These are phyloP conservation scores for Trichoderma asperelloides DNA, from an alignment of 495 filamentous ascomycete species.

Conservation along the genomic window DNA sequence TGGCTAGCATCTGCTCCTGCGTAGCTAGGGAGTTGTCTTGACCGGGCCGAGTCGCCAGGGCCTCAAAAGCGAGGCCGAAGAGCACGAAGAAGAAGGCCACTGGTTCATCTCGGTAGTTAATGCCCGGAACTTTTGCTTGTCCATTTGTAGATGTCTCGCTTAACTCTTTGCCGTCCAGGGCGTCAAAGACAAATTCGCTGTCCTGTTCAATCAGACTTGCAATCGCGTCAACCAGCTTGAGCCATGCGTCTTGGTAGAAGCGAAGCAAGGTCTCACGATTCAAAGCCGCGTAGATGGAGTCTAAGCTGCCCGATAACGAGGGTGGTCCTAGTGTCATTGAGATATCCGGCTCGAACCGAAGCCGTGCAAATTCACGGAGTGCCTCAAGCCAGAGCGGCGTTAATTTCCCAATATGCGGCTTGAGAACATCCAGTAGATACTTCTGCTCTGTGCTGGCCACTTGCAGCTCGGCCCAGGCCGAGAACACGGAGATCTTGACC, in stretches of 20 bases:
- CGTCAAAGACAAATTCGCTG: conserved; percentile 94
- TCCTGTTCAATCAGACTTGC: conserved; percentile 96
- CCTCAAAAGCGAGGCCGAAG: conserved; percentile 93
- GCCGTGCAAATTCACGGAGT: conserved; percentile 82
- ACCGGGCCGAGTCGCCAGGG: conserved; percentile 68
- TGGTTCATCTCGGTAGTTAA: conserved; percentile 96
- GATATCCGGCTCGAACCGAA: conserved; percentile 95
- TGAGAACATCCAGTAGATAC: conserved; percentile 80
- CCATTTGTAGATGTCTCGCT: conserved; percentile 42
- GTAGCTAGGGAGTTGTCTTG: conserved; percentile 59
- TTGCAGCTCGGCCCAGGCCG: conserved; percentile 98
- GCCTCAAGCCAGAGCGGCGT: conserved; percentile 92
- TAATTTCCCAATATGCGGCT: conserved; percentile 79
- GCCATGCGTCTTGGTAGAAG: conserved; percentile 97
- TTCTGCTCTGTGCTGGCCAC: conserved; percentile 90
- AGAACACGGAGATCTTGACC: conserved; percentile 94
- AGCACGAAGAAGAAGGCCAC: conserved; percentile 99
- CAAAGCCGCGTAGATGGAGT: conserved; percentile 85
- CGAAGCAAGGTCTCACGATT: conserved; percentile 88
- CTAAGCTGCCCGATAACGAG: conserved; percentile 66
- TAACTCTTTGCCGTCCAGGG: conserved; percentile 76
- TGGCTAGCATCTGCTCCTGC: conserved; percentile 76
- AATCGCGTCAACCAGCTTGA: conserved; percentile 94
- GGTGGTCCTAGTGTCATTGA: conserved; percentile 73
- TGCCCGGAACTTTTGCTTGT: conserved; percentile 51